A percentile compares a stretch with the other conserved stretches of the same genome.
Evolutionary conservation across 2,329 filamentous ascomycete genomes (phyloP).

Genomic region (Venturia pyrina): DNA sequence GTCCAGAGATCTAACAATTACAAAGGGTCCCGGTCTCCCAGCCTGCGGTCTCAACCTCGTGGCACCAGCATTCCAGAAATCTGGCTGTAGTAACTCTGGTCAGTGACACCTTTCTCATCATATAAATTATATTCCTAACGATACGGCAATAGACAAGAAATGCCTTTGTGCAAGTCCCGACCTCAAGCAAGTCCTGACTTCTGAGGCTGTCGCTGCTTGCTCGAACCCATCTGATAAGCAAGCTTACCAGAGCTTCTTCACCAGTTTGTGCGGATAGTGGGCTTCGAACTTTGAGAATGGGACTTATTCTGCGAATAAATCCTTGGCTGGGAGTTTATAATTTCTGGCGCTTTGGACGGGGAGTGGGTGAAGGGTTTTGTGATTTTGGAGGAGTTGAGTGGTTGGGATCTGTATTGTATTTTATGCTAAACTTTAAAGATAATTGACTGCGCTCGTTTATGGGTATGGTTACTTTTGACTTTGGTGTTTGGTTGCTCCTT

Average conservation of each 20-base stretch:
- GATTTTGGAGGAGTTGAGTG: background rate
- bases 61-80: background rate
- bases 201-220: background rate
- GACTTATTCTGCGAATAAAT: background rate
- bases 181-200: background rate
- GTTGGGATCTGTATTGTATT: background rate
- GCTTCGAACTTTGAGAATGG: background rate
- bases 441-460: background rate
- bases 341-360: background rate
- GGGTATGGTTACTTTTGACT: background rate
- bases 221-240: background rate
- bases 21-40: background rate
- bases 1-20: background rate
- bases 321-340: background rate
- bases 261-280: background rate
- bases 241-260: slow-evolving; percentile 1
- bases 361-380: background rate
- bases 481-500: background rate
- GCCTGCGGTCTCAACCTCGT: background rate
- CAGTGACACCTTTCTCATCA: background rate
- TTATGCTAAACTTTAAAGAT: slow-evolving; percentile 5
- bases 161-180: background rate
- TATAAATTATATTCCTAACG: background rate
- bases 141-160: background rate
- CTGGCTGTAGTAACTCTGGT: background rate